phyloP scores from a whole-genome alignment of 441 rosid genomes.

The Breynia disticha region DNA sequence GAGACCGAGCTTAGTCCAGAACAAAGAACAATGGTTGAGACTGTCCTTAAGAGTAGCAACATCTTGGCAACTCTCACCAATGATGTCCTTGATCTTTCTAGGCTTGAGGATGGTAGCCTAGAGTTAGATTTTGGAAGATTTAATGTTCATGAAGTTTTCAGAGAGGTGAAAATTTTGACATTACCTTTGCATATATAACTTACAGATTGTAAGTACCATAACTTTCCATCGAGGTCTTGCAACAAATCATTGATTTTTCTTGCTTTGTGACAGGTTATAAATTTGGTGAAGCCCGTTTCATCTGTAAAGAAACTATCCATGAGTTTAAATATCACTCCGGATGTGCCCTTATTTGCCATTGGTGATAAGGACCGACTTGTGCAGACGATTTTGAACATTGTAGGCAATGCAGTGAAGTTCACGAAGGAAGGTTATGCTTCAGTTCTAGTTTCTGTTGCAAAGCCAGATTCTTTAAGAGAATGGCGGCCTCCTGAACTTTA shows the following conservation, averaged over 20 bases:
- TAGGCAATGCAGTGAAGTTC: constrained; percentile 89
- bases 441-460: constrained; percentile 57
- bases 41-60: constrained; percentile 77
- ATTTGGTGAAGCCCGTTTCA: constrained; percentile 71
- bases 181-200: too few relatives aligned
- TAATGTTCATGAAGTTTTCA: constrained; percentile 54
- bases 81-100: constrained; percentile 84
- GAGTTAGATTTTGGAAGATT: constrained; percentile 46
- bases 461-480: constrained; percentile 64
- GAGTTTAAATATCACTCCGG: constrained; percentile 54
- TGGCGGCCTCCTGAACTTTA: constrained; percentile 56
- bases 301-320: constrained; percentile 60
- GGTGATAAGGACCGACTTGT: constrained; percentile 83
- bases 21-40: constrained; percentile 79
- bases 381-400: constrained; percentile 70
- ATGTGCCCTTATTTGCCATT: constrained; percentile 55
- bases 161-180: constrained; percentile 47
- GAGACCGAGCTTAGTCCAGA: constrained; percentile 74
- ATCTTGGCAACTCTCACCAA: constrained; percentile 69
- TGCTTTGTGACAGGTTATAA: constrained; percentile 39
- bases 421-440: constrained; percentile 75
- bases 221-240: not conserved
- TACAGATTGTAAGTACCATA: too few relatives aligned
- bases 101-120: constrained; percentile 85
- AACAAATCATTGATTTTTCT: not conserved